Percentiles rank a stretch among this genome's conserved stretches.
phyloP scores from a whole-genome alignment of 345 rosid species.

The Lumnitzera racemosa region DNA sequence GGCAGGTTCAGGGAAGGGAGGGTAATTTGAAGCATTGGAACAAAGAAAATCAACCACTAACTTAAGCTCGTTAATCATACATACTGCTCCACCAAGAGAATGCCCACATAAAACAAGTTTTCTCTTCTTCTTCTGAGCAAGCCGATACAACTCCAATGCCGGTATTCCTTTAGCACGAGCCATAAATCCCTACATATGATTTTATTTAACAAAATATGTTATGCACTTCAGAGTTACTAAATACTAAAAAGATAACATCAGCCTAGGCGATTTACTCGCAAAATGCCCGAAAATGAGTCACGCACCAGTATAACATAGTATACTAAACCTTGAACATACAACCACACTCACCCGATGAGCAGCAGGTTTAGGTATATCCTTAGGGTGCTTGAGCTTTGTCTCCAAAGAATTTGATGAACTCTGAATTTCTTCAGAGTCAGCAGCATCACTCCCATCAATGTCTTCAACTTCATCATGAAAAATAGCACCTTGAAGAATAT shows the following conservation, averaged over 20 bases:
- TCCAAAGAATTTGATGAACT: constrained; percentile 32
- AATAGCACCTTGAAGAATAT: constrained; percentile 87
- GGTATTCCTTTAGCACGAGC: constrained; percentile 99
- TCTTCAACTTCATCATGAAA: constrained; percentile 80
- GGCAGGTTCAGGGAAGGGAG: neutral
- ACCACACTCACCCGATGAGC: constrained; percentile 74
- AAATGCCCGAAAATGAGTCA: neutral
- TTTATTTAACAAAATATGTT: constrained; percentile 1
- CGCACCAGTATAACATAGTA: neutral
- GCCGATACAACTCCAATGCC: constrained; percentile 87
- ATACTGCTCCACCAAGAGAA: constrained; percentile 98
- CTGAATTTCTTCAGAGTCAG: constrained; percentile 34
- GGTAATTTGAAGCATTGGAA: constrained; percentile 4
- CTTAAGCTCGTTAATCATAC: constrained; percentile 15
- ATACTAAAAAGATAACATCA: neutral
- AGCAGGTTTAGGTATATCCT: constrained; percentile 75
- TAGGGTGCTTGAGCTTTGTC: constrained; percentile 42
- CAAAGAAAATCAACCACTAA: constrained; percentile 1
- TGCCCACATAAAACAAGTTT: constrained; percentile 97
- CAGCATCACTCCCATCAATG: constrained; percentile 24
- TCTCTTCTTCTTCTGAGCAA: constrained; percentile 88
- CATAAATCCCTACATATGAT: constrained; percentile 63
- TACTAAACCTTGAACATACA: neutral
- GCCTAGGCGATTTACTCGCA: too few species aligned
- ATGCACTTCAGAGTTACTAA: constrained; percentile 5